Base-by-base conservation (phyloP, 2,329 filamentous ascomycete species). In the Monilinia polystroma region DNA sequence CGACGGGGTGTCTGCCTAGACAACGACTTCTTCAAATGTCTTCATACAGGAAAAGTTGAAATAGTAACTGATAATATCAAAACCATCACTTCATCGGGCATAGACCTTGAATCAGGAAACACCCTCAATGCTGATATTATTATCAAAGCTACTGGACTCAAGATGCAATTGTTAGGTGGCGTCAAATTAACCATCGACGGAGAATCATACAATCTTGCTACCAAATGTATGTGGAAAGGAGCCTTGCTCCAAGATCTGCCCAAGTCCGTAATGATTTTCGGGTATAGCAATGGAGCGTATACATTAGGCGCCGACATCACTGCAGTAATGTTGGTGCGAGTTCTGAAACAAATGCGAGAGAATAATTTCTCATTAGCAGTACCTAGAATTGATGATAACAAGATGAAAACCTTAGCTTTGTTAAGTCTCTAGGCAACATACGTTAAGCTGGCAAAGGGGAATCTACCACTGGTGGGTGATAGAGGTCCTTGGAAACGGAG, bases 211-310 rank as follows among this genome's bases (percentile, higher is more conserved):
- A 75, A 83, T 6, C 67, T 83, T 0, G 73, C 79, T 1, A 75
- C 82, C 3, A 84, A 84, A 63, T 88, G 83, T 74, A 75, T 84
- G 16, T 91, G 88, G 88, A 85, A 85, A 72, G 84, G 84, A 6
- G 78, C 82, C 66, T 89, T 91, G 87, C 75, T 91, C 1, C 84
- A 90, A 70, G 86, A 84, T 58, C 75, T 90, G 1, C 89, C 89
- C 7, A 92, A 91, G 72, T 77, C 84, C 1, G 81, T 81, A 1
- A 81, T 86, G 63, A 79, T 89, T 47, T 80, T 88, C 54, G 89
- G 89, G 11, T 91, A 91, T 75, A 84, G 85, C 26, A 85, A 88
- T 57, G 83, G 84, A 0, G 84, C 84, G 0, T 92, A 88, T 88
- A 91, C 89, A 0, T 82, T 89, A 0, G 88, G 88, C 3, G 84